A percentile compares a stretch with the other conserved stretches of the same genome.
Evolutionary conservation across 192 early-diverging fungal species (phyloP).

Genomic region (Powellomyces hirtus): DNA sequence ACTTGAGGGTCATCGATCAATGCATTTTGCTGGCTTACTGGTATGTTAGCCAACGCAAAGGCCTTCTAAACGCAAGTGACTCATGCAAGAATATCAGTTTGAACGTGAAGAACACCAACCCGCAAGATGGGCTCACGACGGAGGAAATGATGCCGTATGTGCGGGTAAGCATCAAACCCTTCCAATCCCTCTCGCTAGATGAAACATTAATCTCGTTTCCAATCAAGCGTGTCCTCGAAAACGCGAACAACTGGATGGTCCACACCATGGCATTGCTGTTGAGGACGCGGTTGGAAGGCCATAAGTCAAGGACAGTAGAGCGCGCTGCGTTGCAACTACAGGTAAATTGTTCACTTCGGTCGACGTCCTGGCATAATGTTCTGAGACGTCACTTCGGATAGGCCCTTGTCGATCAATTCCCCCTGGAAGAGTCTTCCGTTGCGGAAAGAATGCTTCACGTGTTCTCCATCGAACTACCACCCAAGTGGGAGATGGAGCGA

Average conservation of each 20-base stretch:
- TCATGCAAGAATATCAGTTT: conserved; percentile 41
- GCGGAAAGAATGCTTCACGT: conserved; percentile 79
- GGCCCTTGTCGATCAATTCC: conserved; percentile 92
- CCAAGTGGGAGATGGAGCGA: conserved; percentile 94
- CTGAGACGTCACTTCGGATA: too few species aligned
- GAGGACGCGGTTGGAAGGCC: conserved; percentile 84
- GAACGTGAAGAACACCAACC: conserved; percentile 95
- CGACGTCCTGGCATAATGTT: too few species aligned
- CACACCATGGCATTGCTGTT: conserved; percentile 93
- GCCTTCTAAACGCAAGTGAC: neutral
- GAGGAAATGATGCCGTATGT: conserved; percentile 98
- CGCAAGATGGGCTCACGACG: conserved; percentile 84
- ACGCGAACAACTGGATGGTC: conserved; percentile 97
- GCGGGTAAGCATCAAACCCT: conserved; percentile 33
- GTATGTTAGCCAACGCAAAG: neutral
- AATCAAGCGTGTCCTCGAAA: conserved; percentile 74
- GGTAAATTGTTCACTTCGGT: too few species aligned
- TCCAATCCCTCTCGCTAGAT: too few species aligned
- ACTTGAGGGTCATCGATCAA: conserved; percentile 80
- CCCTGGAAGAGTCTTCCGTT: conserved; percentile 61
- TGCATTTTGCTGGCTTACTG: conserved; percentile 80
- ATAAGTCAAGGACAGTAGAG: conserved; percentile 85
- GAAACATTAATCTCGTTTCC: neutral
- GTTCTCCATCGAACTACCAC: conserved; percentile 75
- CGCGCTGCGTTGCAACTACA: conserved; percentile 89